Percentiles rank a stretch among this genome's conserved stretches.
phyloP scores from a whole-genome alignment of 208 protist genomes.

The Trypanosomatidae sp. region DNA sequence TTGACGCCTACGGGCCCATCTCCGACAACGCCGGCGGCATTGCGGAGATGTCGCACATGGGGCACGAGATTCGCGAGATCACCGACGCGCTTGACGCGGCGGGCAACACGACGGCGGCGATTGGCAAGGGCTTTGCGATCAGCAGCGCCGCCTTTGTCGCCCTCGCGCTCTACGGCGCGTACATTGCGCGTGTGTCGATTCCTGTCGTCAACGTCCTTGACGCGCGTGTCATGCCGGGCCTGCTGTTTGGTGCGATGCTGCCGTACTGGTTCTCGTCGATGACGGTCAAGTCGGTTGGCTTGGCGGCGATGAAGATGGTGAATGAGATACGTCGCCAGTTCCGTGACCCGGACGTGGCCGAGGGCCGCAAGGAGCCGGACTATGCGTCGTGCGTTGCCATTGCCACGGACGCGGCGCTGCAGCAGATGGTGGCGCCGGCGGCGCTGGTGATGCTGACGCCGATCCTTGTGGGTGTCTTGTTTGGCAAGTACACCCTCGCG shows the following conservation, averaged over 20 bases:
- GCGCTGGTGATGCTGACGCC: constrained; percentile 89
- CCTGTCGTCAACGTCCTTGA: constrained; percentile 64
- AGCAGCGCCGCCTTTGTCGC: constrained; percentile 88
- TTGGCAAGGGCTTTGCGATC: constrained; percentile 95
- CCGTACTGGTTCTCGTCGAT: constrained; percentile 94
- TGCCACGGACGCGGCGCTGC: constrained; percentile 80
- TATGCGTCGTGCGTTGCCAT: constrained; percentile 91
- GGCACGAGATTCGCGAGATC: constrained; percentile 76
- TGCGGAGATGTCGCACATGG: constrained; percentile 87
- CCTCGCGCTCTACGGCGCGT: constrained; percentile 90
- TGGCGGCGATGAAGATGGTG: constrained; percentile 90
- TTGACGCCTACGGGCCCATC: constrained; percentile 94
- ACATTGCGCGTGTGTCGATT: constrained; percentile 58
- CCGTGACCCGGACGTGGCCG: constrained; percentile 61
- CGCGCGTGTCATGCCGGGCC: constrained; percentile 61
- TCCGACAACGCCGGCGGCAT: constrained; percentile 94
- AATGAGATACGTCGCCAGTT: constrained; percentile 93
- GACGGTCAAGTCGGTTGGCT: constrained; percentile 91
- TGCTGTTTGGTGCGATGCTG: constrained; percentile 90
- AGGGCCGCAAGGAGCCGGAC: constrained; percentile 83
- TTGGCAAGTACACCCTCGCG: constrained; percentile 85
- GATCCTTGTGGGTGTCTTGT: constrained; percentile 84
- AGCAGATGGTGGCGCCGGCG: constrained; percentile 91
- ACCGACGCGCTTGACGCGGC: constrained; percentile 92
- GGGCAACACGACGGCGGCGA: constrained; percentile 94